These are phyloP conservation scores for Chionographis japonica DNA, from an alignment of 106 monocot species.

Conservation along the genomic window DNA sequence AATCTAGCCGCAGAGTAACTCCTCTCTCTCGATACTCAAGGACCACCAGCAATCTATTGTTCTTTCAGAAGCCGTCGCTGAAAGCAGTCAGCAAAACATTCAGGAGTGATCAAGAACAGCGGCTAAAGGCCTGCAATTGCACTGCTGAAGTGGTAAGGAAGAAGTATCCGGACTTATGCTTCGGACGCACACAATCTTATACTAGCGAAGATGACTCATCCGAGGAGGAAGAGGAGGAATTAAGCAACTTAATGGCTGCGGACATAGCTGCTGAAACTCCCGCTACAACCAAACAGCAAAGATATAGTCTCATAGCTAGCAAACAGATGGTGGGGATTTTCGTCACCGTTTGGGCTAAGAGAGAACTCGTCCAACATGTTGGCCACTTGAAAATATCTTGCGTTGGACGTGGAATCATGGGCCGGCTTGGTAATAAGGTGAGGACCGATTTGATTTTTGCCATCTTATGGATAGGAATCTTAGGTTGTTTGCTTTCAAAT, in stretches of 20 bases:
- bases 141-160: slow-evolving; percentile 21
- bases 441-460: background rate
- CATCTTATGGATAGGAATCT: background rate
- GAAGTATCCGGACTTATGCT: slow-evolving; percentile 14
- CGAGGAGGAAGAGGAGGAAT: slow-evolving; percentile 38
- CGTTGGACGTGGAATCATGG: slow-evolving; percentile 65
- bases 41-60: slow-evolving; percentile 9
- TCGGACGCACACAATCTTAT: slow-evolving; percentile 11
- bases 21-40: slow-evolving; percentile 6
- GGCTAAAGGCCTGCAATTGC: slow-evolving; percentile 71
- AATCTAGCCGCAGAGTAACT: background rate
- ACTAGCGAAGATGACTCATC: slow-evolving; percentile 16
- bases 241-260: slow-evolving; percentile 6
- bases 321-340: slow-evolving; percentile 85
- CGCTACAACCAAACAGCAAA: slow-evolving; percentile 18
- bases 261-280: slow-evolving; percentile 12
- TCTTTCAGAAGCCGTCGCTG: slow-evolving; percentile 60
- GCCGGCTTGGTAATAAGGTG: slow-evolving; percentile 82
- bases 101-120: slow-evolving; percentile 24
- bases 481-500: background rate
- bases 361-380: slow-evolving; percentile 55
- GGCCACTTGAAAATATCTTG: slow-evolving; percentile 56
- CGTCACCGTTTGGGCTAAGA: slow-evolving; percentile 59
- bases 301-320: slow-evolving; percentile 59
- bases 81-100: slow-evolving; percentile 51